Evolutionary conservation across 371 early-diverging fungal genomes (phyloP).

Genomic region (Mortierella sp.): DNA sequence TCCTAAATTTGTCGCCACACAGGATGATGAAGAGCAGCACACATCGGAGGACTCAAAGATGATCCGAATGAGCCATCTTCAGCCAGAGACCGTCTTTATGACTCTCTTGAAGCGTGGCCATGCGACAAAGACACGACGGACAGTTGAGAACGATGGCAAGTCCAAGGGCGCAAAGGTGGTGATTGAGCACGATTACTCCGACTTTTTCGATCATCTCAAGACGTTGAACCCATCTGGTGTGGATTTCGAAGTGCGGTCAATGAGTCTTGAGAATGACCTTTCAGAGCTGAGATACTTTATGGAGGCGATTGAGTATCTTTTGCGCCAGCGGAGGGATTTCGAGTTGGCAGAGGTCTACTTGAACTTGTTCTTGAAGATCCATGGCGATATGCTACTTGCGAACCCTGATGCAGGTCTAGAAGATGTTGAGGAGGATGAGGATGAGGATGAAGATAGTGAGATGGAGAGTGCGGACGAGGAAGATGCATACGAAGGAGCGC

Average conservation of each 20-base stretch:
- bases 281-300: constrained; percentile 67
- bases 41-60: constrained; percentile 49
- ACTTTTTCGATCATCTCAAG: constrained; percentile 76
- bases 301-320: constrained; percentile 66
- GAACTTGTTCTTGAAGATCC: constrained; percentile 77
- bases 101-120: constrained; percentile 63
- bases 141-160: constrained; percentile 60
- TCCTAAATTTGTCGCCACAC: constrained; percentile 69
- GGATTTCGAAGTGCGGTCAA: constrained; percentile 87
- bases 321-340: constrained; percentile 78
- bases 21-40: constrained; percentile 52
- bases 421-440: constrained; percentile 30
- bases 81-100: constrained; percentile 69
- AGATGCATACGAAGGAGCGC: constrained; percentile 8
- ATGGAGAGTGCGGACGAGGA: constrained; percentile 56
- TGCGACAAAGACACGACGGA: constrained; percentile 36
- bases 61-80: constrained; percentile 57
- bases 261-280: constrained; percentile 71
- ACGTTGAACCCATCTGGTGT: constrained; percentile 82
- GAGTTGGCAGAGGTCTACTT: constrained; percentile 89
- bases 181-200: constrained; percentile 41
- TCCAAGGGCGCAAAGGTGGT: constrained; percentile 19
- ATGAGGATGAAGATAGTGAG: constrained; percentile 45
- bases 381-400: constrained; percentile 79
- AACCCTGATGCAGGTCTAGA: constrained; percentile 65